Evolutionary conservation across 2,329 filamentous ascomycete genomes (phyloP).

Genomic region (Colletotrichum incanum): DNA sequence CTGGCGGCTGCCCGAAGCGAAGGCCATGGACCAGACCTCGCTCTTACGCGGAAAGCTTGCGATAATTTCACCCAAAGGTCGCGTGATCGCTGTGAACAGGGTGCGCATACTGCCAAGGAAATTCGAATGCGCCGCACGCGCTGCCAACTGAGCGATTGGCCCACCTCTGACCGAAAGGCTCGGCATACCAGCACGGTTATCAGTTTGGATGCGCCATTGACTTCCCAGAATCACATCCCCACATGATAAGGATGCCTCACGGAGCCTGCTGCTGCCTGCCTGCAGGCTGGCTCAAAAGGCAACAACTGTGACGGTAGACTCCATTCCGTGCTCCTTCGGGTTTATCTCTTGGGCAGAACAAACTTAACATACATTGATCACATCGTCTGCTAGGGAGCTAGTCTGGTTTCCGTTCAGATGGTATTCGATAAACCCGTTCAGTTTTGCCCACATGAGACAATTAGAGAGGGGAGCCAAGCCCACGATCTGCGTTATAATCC

Average conservation of each 20-base stretch:
- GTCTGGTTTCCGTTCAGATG: neutral
- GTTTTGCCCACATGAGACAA: neutral
- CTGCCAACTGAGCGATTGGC: neutral
- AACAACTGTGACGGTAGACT: neutral
- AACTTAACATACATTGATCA: too few species aligned
- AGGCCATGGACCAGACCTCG: too few species aligned
- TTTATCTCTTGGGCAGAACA: neutral
- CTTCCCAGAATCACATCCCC: neutral
- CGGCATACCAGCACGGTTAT: neutral
- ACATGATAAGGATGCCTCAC: neutral
- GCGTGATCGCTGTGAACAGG: too few species aligned
- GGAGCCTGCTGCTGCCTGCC: neutral
- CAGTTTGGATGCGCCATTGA: neutral
- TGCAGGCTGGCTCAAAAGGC: neutral
- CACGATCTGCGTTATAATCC: neutral
- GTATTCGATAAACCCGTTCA: neutral
- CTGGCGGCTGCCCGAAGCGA: too few species aligned
- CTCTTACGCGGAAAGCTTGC: too few species aligned
- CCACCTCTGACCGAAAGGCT: neutral
- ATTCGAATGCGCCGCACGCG: too few species aligned
- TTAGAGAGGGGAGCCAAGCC: neutral
- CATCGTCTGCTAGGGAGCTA: neutral
- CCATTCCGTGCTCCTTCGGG: neutral
- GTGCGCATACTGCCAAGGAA: too few species aligned
- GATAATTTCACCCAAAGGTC: too few species aligned